Base-by-base conservation (phyloP, 495 filamentous ascomycete genomes). In the Penicillium salamii region DNA sequence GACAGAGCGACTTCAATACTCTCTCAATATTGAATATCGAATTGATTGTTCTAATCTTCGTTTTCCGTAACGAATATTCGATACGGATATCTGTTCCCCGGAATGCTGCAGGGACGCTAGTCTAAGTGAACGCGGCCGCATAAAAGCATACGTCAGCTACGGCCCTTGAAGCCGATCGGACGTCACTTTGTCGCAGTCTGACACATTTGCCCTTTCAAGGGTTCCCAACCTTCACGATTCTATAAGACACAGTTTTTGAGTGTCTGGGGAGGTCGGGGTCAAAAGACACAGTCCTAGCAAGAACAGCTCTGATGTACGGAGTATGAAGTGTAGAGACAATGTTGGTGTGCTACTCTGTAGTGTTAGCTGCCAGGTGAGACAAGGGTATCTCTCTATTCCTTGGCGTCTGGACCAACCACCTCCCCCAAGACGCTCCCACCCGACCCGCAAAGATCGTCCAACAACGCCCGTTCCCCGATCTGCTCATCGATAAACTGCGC, bases 401-500 rank as follows among this genome's bases (percentile, higher is more conserved):
- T 48, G 12, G 49, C 3, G 18, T 32, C n/a, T n/a, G n/a, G 50
- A 42, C 49, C 49, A 54, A 54, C 28, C 46, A 59, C 38, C 28
- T 47, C 3, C 51, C 57, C 34, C 40, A 35, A 40, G 28, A 54
- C 35, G 14, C 51, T 37, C 44, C 52, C 36, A 36, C 54, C 53
- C 7, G 63, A 46, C 31, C 39, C 57, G 31, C 39, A 48, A 3
- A 62, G 46, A 29, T 58, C 62, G 19, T 60, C 52, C 9, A 63
- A 42, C 34, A 70, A 52, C 32, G 46, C 65, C 49, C 69, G 71
- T 39, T 72, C 69, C 4, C 70, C 79, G 54, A 79, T 80, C 68
- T 83, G 78, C 66, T 83, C 82, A 41, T 83, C 78, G 23, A 81
- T 66, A 53, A 84, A 83, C 58, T 81, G 74, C 32, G 79, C 73